Evolutionary conservation across 345 rosid genomes (phyloP).

Genomic region (Eucalyptus rudis): DNA sequence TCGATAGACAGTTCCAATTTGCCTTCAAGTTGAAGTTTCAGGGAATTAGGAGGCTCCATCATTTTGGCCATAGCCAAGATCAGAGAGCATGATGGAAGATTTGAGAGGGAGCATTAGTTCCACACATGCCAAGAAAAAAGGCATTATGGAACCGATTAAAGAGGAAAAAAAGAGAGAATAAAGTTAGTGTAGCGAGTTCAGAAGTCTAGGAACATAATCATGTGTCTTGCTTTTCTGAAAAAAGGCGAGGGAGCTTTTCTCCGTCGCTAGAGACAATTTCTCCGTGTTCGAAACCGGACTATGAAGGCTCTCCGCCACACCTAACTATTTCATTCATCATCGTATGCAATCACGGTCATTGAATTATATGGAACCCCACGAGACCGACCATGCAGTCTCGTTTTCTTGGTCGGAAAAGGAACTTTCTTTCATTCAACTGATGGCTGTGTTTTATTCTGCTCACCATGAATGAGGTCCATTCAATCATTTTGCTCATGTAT

Average conservation of each 20-base stretch:
- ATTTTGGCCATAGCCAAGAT: not conserved
- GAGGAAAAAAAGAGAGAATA: not conserved
- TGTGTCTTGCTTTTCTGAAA: not conserved
- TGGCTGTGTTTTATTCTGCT: not conserved
- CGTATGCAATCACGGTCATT: not conserved
- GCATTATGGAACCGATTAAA: not conserved
- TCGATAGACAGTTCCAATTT: not conserved
- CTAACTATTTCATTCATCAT: not conserved
- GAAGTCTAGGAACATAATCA: not conserved
- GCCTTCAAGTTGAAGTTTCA: not conserved
- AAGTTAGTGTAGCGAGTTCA: not conserved
- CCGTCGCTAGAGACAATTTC: not conserved
- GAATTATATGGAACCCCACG: not conserved
- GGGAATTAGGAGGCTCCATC: not conserved
- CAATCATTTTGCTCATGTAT: not conserved
- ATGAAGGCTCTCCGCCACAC: not conserved
- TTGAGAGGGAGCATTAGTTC: not conserved
- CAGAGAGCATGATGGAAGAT: not conserved
- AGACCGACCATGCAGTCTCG: not conserved
- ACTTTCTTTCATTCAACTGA: not conserved
- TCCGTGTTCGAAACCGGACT: not conserved
- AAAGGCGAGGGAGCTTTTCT: not conserved
- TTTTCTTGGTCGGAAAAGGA: not conserved
- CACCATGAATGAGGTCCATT: not conserved
- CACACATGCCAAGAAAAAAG: not conserved